A percentile compares a stretch with the other conserved stretches of the same genome.
These are phyloP conservation scores for Fallopia convolvulus DNA, from an alignment of 148 eudicot genomes.

Conservation along the genomic window DNA sequence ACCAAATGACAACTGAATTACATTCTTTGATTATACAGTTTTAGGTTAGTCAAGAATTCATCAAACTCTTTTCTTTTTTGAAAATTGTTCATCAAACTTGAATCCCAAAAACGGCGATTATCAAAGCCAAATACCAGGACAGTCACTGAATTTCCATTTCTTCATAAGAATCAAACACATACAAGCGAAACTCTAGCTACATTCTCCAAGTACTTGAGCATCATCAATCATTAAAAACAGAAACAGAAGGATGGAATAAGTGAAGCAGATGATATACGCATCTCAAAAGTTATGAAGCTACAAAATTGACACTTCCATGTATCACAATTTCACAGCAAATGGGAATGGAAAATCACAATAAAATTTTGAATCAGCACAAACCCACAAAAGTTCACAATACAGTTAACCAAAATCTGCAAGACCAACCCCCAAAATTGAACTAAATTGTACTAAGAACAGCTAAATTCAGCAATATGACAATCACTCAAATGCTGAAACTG, in stretches of 20 bases:
- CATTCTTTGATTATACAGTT: background rate
- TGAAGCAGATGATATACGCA: background rate
- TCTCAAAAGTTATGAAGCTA: background rate
- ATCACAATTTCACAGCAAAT: background rate
- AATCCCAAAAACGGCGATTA: background rate
- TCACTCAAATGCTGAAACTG: background rate
- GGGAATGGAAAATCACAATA: background rate
- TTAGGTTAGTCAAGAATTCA: background rate
- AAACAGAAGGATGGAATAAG: background rate
- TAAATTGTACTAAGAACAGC: background rate
- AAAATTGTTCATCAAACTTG: background rate
- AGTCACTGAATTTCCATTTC: background rate
- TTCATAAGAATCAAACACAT: background rate
- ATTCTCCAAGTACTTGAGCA: constrained; percentile 1
- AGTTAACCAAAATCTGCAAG: background rate
- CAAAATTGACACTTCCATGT: background rate
- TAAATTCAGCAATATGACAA: background rate
- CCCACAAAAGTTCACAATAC: constrained; percentile 5
- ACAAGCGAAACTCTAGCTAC: background rate
- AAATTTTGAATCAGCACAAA: background rate
- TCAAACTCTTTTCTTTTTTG: background rate
- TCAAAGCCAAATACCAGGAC: background rate
- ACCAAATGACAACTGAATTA: background rate
- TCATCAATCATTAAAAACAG: background rate
- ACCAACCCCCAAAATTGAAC: background rate